Base-by-base conservation (phyloP, 768 basidiomycete species). In the Arthromyces matolae region DNA sequence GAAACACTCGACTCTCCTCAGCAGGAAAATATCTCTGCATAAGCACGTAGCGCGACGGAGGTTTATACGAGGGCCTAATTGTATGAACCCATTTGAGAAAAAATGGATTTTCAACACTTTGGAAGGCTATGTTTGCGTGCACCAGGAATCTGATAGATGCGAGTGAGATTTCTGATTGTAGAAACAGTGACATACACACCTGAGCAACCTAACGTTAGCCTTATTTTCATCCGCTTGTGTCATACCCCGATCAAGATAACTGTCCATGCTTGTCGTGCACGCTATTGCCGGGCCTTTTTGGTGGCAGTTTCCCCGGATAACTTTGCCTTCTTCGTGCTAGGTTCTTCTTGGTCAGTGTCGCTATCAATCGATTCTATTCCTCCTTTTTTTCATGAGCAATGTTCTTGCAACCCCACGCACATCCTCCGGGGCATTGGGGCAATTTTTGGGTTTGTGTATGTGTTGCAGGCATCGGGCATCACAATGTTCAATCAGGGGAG, bases 21-120 rank as follows among this genome's bases (percentile, higher is more conserved):
- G 44, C 44, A 14, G 44, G 46, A 20, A 47, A 31, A 28, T 47
- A 40, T 47, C 36, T 18, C 25, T 37, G n/a, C n/a, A n/a, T n/a
- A n/a, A n/a, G n/a, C n/a, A n/a, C n/a, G n/a, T n/a, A n/a, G n/a
- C n/a, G n/a, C n/a, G n/a, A n/a, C n/a, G n/a, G n/a, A n/a, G n/a
- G n/a, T n/a, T n/a, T n/a, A n/a, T n/a, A n/a, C n/a, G n/a, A n/a
- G n/a, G n/a, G n/a, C n/a, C n/a, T n/a, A n/a, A n/a, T n/a, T n/a
- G n/a, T n/a, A n/a, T n/a, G n/a, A n/a, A n/a, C n/a, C n/a, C n/a
- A n/a, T n/a, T n/a, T n/a, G n/a, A n/a, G n/a, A n/a, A n/a, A n/a
- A n/a, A n/a, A n/a, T n/a, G n/a, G n/a, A n/a, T n/a, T n/a, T n/a
- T n/a, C n/a, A n/a, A n/a, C n/a, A n/a, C n/a, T n/a, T n/a, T n/a